Percentiles rank a stretch among this genome's conserved stretches.
These are phyloP conservation scores for Sclerotinia subarctica DNA, from an alignment of 2,329 filamentous ascomycete genomes.

Conservation along the genomic window DNA sequence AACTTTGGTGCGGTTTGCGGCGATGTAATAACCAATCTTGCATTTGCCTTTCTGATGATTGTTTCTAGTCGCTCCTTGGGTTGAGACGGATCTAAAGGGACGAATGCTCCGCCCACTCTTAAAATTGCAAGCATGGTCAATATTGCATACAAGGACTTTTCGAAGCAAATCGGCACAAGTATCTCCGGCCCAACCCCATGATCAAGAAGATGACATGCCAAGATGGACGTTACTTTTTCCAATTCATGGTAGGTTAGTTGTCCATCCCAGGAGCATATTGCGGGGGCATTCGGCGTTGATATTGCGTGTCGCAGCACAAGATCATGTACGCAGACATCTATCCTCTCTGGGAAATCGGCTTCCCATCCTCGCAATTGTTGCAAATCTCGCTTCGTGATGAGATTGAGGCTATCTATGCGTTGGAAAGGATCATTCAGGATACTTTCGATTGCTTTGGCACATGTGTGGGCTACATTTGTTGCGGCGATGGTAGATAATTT, in stretches of 20 bases:
- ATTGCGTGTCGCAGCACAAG: slow-evolving; percentile 20
- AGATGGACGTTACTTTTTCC: slow-evolving; percentile 16
- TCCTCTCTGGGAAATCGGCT: slow-evolving; percentile 18
- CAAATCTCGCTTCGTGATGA: slow-evolving; percentile 13
- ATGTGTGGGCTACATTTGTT: slow-evolving; percentile 17
- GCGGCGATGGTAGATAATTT: slow-evolving; percentile 8
- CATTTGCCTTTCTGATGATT: slow-evolving; percentile 10
- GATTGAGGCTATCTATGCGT: background rate
- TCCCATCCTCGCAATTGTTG: slow-evolving; percentile 24
- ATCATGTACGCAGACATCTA: slow-evolving; percentile 22
- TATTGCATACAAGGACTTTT: slow-evolving; percentile 32
- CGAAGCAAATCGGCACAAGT: slow-evolving; percentile 28
- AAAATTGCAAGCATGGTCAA: slow-evolving; percentile 35
- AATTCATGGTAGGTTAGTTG: slow-evolving; percentile 28
- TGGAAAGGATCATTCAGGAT: background rate
- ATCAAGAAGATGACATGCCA: slow-evolving; percentile 12
- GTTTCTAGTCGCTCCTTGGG: slow-evolving; percentile 18
- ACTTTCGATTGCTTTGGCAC: background rate
- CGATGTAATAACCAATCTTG: slow-evolving; percentile 7
- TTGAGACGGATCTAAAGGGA: slow-evolving; percentile 25
- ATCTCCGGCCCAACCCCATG: slow-evolving; percentile 12
- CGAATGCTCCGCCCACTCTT: slow-evolving; percentile 35
- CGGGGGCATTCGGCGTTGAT: slow-evolving; percentile 21
- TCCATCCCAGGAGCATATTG: slow-evolving; percentile 28
- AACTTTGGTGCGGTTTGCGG: background rate